Base-by-base conservation (phyloP, 2,329 filamentous ascomycete genomes). In the Sphaceloma murrayae region DNA sequence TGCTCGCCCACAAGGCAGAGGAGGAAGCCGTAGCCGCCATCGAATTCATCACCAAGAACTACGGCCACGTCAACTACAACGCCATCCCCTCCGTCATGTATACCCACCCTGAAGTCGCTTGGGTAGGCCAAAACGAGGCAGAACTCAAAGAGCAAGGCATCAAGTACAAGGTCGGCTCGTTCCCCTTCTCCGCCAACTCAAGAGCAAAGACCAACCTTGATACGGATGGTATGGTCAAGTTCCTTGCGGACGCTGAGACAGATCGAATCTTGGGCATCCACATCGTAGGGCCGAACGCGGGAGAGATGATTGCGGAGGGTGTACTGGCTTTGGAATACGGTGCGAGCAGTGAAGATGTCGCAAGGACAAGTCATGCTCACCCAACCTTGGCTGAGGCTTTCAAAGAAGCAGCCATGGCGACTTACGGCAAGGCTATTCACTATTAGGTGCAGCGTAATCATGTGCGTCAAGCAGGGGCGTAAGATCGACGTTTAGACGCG, bases 11-110 rank as follows among this genome's bases (percentile, higher is more conserved):
- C 77, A 98, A 98, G 77, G 91, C 91, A 42, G 91, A 98, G 69
- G 91, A 98, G 69, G 91, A 98, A 70, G 91, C 77, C 49, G 88
- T 96, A 52, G 91, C 91, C 22, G 89, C 82, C 47, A 75, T 96
- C 51, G 91, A 98, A 69, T 96, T 87, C 74, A 91, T 98, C 68
- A 89, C 85, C 72, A 96, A 96, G 75, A 87, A 87, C 53, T 83
- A 93, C 67, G 91, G 91, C 48, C 91, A 98, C 67, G 91, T 98
- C 69, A 98, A 98, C 81, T 98, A 98, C 70, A 85, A 79, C 59
- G 85, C 83, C 65, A 98, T 98, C 62, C 91, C 91, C 53, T 91
- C 85, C 24, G 91, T 98, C 69, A 98, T 98, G 91, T 98, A 98
- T 77, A 96, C 91, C 8, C 82, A 95, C 71, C 91, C 91, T 24